Conservation (phyloP, 2,329 filamentous ascomycete species). For the Phialocephala sp. region DNA sequence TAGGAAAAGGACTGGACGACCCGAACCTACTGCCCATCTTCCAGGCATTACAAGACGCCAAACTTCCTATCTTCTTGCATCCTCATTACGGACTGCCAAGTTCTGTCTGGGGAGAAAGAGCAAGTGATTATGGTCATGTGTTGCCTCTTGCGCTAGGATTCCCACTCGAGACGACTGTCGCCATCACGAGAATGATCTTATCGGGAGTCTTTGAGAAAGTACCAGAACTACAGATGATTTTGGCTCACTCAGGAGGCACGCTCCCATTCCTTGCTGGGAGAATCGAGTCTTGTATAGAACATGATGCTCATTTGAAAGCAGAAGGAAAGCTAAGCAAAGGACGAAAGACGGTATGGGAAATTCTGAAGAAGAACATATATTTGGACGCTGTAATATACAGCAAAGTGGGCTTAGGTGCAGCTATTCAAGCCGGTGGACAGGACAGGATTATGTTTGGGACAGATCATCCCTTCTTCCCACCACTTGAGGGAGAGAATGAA, state of each 20-base stretch:
- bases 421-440: constrained; percentile 68
- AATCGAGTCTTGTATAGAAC: constrained; percentile 84
- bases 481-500: constrained; percentile 65
- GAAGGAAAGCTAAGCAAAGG: constrained; percentile 59
- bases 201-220: constrained; percentile 83
- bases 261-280: constrained; percentile 87
- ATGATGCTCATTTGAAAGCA: constrained; percentile 76
- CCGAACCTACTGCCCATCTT: constrained; percentile 74
- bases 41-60: constrained; percentile 66
- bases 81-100: constrained; percentile 89
- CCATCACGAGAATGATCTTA: constrained; percentile 86
- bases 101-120: constrained; percentile 77
- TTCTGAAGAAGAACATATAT: constrained; percentile 78
- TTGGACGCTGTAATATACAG: constrained; percentile 88
- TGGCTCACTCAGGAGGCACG: constrained; percentile 89
- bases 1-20: constrained; percentile 84
- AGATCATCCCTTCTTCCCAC: constrained; percentile 87
- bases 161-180: constrained; percentile 91
- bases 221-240: constrained; percentile 70
- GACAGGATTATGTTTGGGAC: constrained; percentile 82
- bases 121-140: constrained; percentile 81
- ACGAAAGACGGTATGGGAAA: constrained; percentile 65
- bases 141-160: constrained; percentile 86
- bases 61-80: constrained; percentile 80
- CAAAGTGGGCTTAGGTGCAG: constrained; percentile 73